Percentiles rank a stretch among this genome's conserved stretches.
Conservation (phyloP, 495 filamentous ascomycete genomes). For the Penicillium psychrofluorescens region DNA sequence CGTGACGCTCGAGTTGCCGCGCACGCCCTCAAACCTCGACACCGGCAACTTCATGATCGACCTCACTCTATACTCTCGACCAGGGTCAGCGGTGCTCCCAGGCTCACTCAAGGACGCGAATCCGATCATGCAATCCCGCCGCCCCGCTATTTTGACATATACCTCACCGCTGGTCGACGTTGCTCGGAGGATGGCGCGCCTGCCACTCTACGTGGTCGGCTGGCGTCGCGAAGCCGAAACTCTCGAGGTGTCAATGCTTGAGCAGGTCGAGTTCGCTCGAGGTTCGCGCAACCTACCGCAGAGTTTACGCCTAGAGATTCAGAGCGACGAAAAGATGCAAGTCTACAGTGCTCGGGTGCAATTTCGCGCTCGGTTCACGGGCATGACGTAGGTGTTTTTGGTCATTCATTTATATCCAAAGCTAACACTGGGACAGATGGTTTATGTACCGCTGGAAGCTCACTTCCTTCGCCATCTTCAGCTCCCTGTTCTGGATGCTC, state of each 20-base stretch:
- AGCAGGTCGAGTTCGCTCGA: conserved; percentile 55
- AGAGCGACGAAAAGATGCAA: conserved; percentile 59
- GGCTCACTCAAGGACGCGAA: conserved; percentile 17
- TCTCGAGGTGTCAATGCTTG: conserved; percentile 64
- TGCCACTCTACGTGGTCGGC: conserved; percentile 57
- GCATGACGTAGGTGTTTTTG: conserved; percentile 47
- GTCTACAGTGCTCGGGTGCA: conserved; percentile 63
- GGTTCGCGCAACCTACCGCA: conserved; percentile 50
- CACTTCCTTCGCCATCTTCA: conserved; percentile 59
- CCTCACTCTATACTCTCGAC: conserved; percentile 51
- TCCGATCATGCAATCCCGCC: conserved; percentile 39
- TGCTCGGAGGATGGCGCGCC: conserved; percentile 37
- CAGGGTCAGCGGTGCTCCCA: conserved; percentile 17
- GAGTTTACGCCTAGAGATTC: conserved; percentile 56
- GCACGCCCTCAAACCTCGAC: conserved; percentile 42
- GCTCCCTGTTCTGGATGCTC: conserved; percentile 62
- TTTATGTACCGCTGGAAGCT: conserved; percentile 77
- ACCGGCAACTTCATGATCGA: conserved; percentile 92
- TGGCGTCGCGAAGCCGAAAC: conserved; percentile 46
- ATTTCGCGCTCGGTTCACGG: conserved; percentile 64
- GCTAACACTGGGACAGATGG: conserved; percentile 43
- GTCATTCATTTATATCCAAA: no score
- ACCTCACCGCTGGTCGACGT: conserved; percentile 49
- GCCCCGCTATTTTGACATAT: conserved; percentile 63
- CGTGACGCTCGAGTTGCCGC: conserved; percentile 66